Conservation (phyloP, 352 stramenopile species). For the Phytophthora sp. region DNA sequence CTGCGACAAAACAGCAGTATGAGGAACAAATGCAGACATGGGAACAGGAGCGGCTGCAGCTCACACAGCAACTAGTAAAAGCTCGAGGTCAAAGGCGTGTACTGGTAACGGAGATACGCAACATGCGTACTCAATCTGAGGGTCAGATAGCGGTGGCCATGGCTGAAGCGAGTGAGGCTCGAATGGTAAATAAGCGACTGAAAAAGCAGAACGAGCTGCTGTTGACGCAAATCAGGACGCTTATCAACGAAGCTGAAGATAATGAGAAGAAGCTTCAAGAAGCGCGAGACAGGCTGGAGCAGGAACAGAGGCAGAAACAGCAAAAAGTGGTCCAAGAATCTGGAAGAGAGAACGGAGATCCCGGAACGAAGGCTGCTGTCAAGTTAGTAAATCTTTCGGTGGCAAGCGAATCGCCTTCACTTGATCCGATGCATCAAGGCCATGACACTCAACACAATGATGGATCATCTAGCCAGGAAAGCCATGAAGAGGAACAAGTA, state of each 20-base stretch:
- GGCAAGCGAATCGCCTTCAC: background rate
- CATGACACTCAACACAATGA: background rate
- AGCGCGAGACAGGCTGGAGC: conserved; percentile 25
- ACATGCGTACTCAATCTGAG: conserved; percentile 77
- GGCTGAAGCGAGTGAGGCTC: conserved; percentile 82
- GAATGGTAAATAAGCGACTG: conserved; percentile 85
- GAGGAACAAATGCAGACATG: conserved; percentile 66
- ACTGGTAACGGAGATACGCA: conserved; percentile 77
- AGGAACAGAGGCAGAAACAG: conserved; percentile 9
- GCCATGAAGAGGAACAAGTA: conserved; percentile 3
- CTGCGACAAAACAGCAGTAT: conserved; percentile 68
- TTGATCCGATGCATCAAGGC: background rate
- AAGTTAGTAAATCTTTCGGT: conserved; percentile 27
- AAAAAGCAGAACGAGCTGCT: conserved; percentile 88
- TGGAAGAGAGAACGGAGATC: background rate
- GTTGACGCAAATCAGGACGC: conserved; percentile 76
- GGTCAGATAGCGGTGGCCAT: conserved; percentile 83
- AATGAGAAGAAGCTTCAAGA: conserved; percentile 48
- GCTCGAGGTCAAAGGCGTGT: conserved; percentile 81
- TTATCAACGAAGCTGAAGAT: conserved; percentile 66
- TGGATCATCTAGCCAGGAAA: background rate
- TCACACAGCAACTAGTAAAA: conserved; percentile 81
- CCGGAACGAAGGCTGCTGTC: conserved; percentile 7
- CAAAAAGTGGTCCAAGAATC: background rate
- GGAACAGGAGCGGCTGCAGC: conserved; percentile 54